Percentiles rank a stretch among this genome's conserved stretches.
phyloP scores from a whole-genome alignment of 2,329 filamentous ascomycete species.

The Penicillium sp. region DNA sequence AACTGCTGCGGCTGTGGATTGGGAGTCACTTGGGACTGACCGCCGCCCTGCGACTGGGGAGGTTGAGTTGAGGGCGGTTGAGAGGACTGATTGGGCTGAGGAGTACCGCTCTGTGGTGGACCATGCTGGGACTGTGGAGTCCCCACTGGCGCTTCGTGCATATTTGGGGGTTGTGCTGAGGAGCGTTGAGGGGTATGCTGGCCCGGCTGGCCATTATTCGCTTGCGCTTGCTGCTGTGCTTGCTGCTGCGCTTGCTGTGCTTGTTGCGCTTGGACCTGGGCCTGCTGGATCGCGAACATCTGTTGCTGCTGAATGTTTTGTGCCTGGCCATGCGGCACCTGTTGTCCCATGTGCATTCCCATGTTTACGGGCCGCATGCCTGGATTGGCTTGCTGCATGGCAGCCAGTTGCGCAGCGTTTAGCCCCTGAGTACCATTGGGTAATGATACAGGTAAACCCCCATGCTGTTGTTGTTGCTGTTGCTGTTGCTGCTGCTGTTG shows the following conservation, averaged over 20 bases:
- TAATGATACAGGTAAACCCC: conserved; percentile 41
- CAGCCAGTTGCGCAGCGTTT: conserved; percentile 44
- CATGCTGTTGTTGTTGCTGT: conserved; percentile 34
- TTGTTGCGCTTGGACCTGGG: conserved; percentile 20
- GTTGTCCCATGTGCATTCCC: conserved; percentile 43
- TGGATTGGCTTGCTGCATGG: conserved; percentile 42
- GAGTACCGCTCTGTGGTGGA: conserved; percentile 39
- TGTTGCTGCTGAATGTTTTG: conserved; percentile 47
- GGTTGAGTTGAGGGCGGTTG: conserved; percentile 36
- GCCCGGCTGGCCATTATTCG: conserved; percentile 23
- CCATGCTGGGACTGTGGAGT: conserved; percentile 47
- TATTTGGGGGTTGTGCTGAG: conserved; percentile 43
- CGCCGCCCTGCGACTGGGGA: conserved; percentile 35
- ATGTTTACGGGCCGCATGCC: conserved; percentile 41
- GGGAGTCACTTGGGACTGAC: conserved; percentile 37
- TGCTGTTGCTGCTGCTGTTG: conserved; percentile 33
- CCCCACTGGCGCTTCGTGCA: conserved; percentile 43
- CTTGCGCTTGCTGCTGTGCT: conserved; percentile 22
- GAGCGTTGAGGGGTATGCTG: conserved; percentile 41
- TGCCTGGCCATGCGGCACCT: conserved; percentile 42
- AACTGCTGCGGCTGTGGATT: conserved; percentile 38
- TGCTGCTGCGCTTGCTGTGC: conserved; percentile 23
- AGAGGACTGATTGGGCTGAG: conserved; percentile 34
- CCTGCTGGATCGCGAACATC: conserved; percentile 19
- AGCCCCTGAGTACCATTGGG: conserved; percentile 44